Percentiles rank a stretch among this genome's conserved stretches.
These are phyloP conservation scores for Bryum argenteum DNA, from an alignment of 225 moss, liverwort and hornwort species.

Conservation along the genomic window DNA sequence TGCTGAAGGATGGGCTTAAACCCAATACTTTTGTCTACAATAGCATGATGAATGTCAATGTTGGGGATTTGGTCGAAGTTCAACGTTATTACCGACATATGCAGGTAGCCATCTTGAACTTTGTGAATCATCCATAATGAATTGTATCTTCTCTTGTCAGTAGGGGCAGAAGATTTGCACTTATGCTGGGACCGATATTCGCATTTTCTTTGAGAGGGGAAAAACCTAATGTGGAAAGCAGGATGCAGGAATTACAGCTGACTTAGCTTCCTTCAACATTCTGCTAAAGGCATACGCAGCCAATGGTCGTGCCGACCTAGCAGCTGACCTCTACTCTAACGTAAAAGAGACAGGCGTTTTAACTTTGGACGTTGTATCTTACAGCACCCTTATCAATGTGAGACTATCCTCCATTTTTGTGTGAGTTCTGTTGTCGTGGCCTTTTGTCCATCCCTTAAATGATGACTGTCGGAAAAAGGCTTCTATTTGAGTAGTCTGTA, in stretches of 20 bases:
- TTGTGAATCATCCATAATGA: conserved; percentile 6
- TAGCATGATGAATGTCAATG: conserved; percentile 85
- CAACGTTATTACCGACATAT: conserved; percentile 73
- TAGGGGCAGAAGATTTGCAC: conserved; percentile 2
- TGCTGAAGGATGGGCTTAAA: conserved; percentile 66
- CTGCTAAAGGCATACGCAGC: conserved; percentile 64
- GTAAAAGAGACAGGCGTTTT: conserved; percentile 45
- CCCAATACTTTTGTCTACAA: conserved; percentile 87
- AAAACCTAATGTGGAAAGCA: conserved; percentile 52
- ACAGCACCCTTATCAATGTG: conserved; percentile 66
- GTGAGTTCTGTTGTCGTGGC: conserved; percentile 12
- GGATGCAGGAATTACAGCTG: conserved; percentile 60
- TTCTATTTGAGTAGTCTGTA: conserved; percentile 18
- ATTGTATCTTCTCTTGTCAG: not conserved
- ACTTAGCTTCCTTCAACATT: conserved; percentile 64
- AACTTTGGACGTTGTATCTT: conserved; percentile 60
- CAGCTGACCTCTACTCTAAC: conserved; percentile 45
- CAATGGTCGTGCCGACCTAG: conserved; percentile 57
- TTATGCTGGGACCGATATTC: conserved; percentile 16
- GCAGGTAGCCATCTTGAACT: conserved; percentile 61
- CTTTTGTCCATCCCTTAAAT: conserved; percentile 15
- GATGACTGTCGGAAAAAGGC: conserved; percentile 6
- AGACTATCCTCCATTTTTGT: conserved; percentile 19
- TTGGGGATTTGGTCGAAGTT: conserved; percentile 75
- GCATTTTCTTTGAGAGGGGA: conserved; percentile 27